These are phyloP conservation scores for Apiospora koreana DNA, from an alignment of 2,329 filamentous ascomycete species.

Conservation along the genomic window DNA sequence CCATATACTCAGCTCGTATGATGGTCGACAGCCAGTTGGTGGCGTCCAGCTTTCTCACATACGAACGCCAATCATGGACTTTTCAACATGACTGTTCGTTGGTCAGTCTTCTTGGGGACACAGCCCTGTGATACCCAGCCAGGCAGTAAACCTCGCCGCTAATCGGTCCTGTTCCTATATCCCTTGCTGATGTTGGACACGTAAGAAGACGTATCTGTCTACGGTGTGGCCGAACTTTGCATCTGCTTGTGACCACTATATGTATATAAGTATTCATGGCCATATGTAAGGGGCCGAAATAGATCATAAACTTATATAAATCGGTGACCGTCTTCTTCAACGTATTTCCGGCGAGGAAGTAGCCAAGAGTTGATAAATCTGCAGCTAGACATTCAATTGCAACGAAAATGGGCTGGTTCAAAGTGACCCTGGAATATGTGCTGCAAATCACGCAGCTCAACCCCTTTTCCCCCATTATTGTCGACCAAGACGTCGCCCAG, in stretches of 20 bases:
- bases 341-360: not conserved
- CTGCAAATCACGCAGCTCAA: slow-evolving; percentile 18
- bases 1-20: not conserved
- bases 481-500: slow-evolving; percentile 14
- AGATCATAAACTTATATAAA: not conserved
- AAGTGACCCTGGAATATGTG: slow-evolving; percentile 18
- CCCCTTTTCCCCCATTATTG: slow-evolving; percentile 12
- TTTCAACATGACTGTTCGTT: not conserved
- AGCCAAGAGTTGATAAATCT: not conserved
- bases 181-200: not conserved
- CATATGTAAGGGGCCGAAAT: too few relatives aligned
- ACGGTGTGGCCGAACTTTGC: not conserved
- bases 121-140: not conserved
- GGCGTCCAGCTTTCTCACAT: not conserved
- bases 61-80: not conserved
- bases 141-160: not conserved
- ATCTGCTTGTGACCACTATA: not conserved
- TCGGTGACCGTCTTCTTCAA: not conserved
- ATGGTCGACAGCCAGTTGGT: not conserved
- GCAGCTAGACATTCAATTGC: not conserved
- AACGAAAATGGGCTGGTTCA: slow-evolving; percentile 19
- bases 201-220: not conserved
- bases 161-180: too few relatives aligned
- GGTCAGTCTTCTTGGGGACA: not conserved
- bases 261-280: not conserved